These are phyloP conservation scores for Yarrowia keelungensis DNA, from an alignment of 805 yeast species.

Conservation along the genomic window DNA sequence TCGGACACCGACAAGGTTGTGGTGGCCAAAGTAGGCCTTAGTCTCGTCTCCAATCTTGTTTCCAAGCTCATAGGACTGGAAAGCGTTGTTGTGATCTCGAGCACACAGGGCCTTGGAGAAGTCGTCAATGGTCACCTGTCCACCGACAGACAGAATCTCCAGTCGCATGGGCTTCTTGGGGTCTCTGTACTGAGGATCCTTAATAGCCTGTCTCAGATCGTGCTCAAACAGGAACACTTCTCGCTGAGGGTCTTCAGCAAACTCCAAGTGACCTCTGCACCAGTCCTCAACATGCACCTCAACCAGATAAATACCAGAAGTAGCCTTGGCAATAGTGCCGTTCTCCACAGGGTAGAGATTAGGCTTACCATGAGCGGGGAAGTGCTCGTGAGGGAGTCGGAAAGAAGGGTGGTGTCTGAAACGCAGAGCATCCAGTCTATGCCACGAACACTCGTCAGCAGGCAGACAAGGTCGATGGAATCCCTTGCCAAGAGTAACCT, in stretches of 20 bases:
- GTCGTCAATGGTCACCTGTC: slow-evolving; percentile 61
- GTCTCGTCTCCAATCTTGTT: slow-evolving; percentile 46
- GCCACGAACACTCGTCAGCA: slow-evolving; percentile 83
- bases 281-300: slow-evolving; percentile 68
- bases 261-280: slow-evolving; percentile 67
- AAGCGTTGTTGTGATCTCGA: slow-evolving; percentile 24
- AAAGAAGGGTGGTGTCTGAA: slow-evolving; percentile 84
- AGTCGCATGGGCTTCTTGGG: slow-evolving; percentile 55
- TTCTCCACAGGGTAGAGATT: slow-evolving; percentile 56
- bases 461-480: slow-evolving; percentile 51
- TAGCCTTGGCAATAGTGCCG: slow-evolving; percentile 59
- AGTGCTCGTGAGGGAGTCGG: slow-evolving; percentile 66
- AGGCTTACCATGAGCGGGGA: slow-evolving; percentile 53
- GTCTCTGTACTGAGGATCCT: slow-evolving; percentile 48
- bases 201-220: slow-evolving; percentile 53
- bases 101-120: slow-evolving; percentile 54
- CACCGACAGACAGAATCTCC: slow-evolving; percentile 65
- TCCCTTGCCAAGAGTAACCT: slow-evolving; percentile 47
- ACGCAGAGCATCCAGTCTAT: slow-evolving; percentile 77
- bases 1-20: slow-evolving; percentile 58
- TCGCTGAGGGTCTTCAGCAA: slow-evolving; percentile 65
- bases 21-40: slow-evolving; percentile 47
- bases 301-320: slow-evolving; percentile 73
- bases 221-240: slow-evolving; percentile 59
- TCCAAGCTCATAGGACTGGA: slow-evolving; percentile 43